Evolutionary conservation across 257 asterid species (phyloP).

Genomic region (Mentha longifolia): DNA sequence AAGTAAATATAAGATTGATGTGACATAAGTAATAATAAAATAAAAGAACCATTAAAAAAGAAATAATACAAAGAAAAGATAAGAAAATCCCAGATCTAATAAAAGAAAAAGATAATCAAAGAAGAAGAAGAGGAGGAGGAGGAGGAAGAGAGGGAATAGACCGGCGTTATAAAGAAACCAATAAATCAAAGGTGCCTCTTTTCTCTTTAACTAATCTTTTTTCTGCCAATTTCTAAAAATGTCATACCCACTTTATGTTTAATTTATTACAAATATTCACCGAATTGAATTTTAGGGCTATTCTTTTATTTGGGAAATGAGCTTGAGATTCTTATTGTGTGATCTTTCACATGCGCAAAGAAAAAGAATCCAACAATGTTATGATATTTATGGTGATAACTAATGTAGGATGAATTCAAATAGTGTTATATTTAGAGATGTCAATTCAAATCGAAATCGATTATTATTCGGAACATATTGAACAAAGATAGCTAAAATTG

Average conservation of each 20-base stretch:
- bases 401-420: no score
- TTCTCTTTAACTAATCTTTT: conserved; percentile 17
- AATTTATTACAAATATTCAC: neutral
- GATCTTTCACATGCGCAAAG: no score
- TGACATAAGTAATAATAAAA: neutral
- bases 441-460: no score
- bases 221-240: conserved; percentile 20
- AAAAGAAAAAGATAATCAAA: conserved; percentile 21
- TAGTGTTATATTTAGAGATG: no score
- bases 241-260: conserved; percentile 25
- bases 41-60: neutral
- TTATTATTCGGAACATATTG: no score
- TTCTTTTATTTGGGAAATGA: no score
- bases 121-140: neutral
- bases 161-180: conserved; percentile 32
- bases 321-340: no score
- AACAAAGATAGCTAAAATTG: no score
- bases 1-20: neutral
- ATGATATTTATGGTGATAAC: no score
- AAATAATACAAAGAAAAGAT: neutral
- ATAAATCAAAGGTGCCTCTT: conserved; percentile 33
- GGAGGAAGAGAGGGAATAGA: conserved; percentile 9
- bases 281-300: no score
- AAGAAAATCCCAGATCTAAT: neutral
- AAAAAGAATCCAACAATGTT: no score